Percentiles rank a stretch among this genome's conserved stretches.
These are phyloP conservation scores for Nepenthes gracilis DNA, from an alignment of 148 eudicot species.

Conservation along the genomic window DNA sequence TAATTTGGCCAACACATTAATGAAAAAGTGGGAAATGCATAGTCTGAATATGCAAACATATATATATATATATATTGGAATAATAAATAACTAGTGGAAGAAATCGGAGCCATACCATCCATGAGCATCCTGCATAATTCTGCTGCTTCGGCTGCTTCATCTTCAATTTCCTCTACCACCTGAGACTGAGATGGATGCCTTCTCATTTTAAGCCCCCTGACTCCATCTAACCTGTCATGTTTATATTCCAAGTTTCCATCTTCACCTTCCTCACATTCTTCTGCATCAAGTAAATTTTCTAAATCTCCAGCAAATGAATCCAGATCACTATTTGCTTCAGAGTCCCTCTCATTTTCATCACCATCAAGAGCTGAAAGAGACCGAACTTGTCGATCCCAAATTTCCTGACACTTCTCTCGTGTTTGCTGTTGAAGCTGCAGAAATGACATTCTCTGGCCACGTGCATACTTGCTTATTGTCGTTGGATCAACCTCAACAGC, in stretches of 20 bases:
- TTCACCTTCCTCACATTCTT: conserved; percentile 84
- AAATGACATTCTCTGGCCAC: conserved; percentile 98
- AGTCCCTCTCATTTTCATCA: conserved; percentile 85
- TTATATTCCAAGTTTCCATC: conserved; percentile 47
- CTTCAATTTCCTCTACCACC: conserved; percentile 81
- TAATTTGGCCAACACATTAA: not conserved
- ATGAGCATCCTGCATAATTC: conserved; percentile 80
- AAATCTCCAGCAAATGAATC: conserved; percentile 99
- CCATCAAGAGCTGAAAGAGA: conserved; percentile 74
- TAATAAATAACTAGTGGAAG: not conserved
- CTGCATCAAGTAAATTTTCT: conserved; percentile 95
- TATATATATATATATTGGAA: not conserved
- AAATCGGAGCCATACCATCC: conserved; percentile 49
- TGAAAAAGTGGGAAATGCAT: not conserved
- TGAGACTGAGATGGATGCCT: conserved; percentile 66
- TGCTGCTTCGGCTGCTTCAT: conserved; percentile 92
- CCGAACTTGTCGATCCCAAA: conserved; percentile 91
- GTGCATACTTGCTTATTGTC: conserved; percentile 86
- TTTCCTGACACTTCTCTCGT: conserved; percentile 95
- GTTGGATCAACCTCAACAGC: conserved; percentile 85
- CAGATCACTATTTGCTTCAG: conserved; percentile 88
- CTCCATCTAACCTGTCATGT: conserved; percentile 56
- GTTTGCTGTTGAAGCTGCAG: conserved; percentile 96
- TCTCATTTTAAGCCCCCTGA: conserved; percentile 92
- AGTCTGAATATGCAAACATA: not conserved